These are phyloP conservation scores for Penicillium sclerotiorum DNA, from an alignment of 2,329 filamentous ascomycete species.

Conservation along the genomic window DNA sequence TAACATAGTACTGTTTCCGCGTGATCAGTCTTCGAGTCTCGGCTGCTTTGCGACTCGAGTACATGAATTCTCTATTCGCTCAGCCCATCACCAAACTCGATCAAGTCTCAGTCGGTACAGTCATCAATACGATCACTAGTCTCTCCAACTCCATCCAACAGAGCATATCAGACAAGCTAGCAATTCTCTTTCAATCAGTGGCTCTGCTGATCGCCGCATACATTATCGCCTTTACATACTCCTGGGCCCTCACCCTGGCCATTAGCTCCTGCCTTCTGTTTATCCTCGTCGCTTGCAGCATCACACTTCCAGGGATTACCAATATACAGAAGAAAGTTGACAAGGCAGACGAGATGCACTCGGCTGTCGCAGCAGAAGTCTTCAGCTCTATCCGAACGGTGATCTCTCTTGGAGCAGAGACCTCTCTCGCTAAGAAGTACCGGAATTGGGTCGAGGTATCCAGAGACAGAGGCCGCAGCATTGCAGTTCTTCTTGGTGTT, in stretches of 20 bases:
- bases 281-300: conserved; percentile 36
- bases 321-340: conserved; percentile 38
- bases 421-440: conserved; percentile 41
- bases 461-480: conserved; percentile 30
- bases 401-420: conserved; percentile 47
- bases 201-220: conserved; percentile 50
- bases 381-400: conserved; percentile 50
- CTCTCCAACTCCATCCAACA: conserved; percentile 57
- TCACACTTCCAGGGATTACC: conserved; percentile 38
- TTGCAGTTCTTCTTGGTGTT: conserved; percentile 32
- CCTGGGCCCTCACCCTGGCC: conserved; percentile 56
- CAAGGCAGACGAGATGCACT: conserved; percentile 41
- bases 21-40: conserved; percentile 56
- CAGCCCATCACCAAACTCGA: conserved; percentile 56
- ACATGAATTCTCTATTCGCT: conserved; percentile 52
- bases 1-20: conserved; percentile 48
- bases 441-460: conserved; percentile 40
- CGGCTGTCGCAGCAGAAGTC: conserved; percentile 45
- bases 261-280: conserved; percentile 52
- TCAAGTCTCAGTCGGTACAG: conserved; percentile 53
- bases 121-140: conserved; percentile 56
- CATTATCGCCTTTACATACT: conserved; percentile 56
- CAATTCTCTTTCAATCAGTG: conserved; percentile 45
- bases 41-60: conserved; percentile 53
- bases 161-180: conserved; percentile 58